Conservation (phyloP, 169 alveolate species). For the Plasmodium reichenowi region DNA sequence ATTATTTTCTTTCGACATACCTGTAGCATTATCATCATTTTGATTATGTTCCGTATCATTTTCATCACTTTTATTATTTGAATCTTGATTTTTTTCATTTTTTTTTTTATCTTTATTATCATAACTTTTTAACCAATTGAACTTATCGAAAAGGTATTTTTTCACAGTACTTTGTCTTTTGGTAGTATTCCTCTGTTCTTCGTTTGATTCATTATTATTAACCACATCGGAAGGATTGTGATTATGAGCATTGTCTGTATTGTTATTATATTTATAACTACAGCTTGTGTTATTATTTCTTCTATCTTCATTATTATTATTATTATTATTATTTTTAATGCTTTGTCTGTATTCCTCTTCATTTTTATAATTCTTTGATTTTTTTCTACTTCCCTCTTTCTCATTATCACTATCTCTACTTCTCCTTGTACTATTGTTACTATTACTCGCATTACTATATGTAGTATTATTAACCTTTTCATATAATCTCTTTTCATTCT, state of each 20-base stretch:
- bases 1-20: background rate
- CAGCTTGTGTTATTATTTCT: background rate
- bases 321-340: background rate
- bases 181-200: background rate
- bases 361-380: slow-evolving; percentile 22
- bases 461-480: slow-evolving; percentile 23
- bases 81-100: slow-evolving; percentile 14
- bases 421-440: slow-evolving; percentile 30
- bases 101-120: slow-evolving; percentile 43
- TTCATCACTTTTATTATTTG: background rate
- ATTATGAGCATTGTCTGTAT: background rate
- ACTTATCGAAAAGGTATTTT: slow-evolving; percentile 36
- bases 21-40: background rate
- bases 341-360: background rate
- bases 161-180: slow-evolving; percentile 38
- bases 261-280: background rate
- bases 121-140: slow-evolving; percentile 45
- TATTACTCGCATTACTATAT: slow-evolving; percentile 27
- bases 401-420: slow-evolving; percentile 27
- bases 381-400: slow-evolving; percentile 30
- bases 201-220: background rate
- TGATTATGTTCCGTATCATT: background rate
- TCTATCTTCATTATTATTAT: background rate
- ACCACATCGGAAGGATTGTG: background rate
- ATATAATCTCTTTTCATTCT: slow-evolving; percentile 51